Evolutionary conservation across 2,329 filamentous ascomycete species (phyloP).

Genomic region (Pseudocercospora crystallina): DNA sequence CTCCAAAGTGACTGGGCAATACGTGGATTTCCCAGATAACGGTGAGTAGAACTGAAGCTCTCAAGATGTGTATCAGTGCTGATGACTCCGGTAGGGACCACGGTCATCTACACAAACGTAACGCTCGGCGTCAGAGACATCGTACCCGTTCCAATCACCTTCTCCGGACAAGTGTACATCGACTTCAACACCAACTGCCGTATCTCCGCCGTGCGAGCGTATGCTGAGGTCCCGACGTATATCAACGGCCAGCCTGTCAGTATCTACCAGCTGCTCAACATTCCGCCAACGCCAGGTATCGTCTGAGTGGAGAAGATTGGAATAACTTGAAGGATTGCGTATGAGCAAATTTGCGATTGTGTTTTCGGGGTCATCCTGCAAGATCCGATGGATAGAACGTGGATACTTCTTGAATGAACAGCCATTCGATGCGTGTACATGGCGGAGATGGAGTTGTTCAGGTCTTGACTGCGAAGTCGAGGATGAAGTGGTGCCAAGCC

Average conservation of each 20-base stretch:
- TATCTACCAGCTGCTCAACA: conserved; percentile 7
- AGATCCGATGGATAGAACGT: too few species aligned
- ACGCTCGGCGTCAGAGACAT: conserved; percentile 8
- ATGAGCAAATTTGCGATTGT: too few species aligned
- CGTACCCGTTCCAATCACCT: conserved; percentile 13
- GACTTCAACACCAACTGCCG: conserved; percentile 14
- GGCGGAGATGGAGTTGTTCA: too few species aligned
- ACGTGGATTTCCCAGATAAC: conserved; percentile 11
- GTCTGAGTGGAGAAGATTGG: not conserved
- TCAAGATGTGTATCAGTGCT: too few species aligned
- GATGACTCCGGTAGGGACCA: conserved; percentile 4
- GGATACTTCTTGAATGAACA: too few species aligned
- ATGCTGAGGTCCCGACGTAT: conserved; percentile 12
- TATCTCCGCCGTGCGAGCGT: conserved; percentile 15
- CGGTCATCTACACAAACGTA: conserved; percentile 21
- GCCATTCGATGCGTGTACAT: too few species aligned
- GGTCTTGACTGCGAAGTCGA: too few species aligned
- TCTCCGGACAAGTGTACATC: conserved; percentile 17
- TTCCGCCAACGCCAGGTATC: conserved; percentile 9
- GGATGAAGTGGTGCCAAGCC: too few species aligned
- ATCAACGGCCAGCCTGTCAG: conserved; percentile 11
- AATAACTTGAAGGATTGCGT: too few species aligned
- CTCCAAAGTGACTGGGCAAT: conserved; percentile 17
- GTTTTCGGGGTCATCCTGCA: too few species aligned
- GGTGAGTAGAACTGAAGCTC: not conserved